Conservation (phyloP, 2,329 filamentous ascomycete genomes). For the Colletotrichum godetiae region DNA sequence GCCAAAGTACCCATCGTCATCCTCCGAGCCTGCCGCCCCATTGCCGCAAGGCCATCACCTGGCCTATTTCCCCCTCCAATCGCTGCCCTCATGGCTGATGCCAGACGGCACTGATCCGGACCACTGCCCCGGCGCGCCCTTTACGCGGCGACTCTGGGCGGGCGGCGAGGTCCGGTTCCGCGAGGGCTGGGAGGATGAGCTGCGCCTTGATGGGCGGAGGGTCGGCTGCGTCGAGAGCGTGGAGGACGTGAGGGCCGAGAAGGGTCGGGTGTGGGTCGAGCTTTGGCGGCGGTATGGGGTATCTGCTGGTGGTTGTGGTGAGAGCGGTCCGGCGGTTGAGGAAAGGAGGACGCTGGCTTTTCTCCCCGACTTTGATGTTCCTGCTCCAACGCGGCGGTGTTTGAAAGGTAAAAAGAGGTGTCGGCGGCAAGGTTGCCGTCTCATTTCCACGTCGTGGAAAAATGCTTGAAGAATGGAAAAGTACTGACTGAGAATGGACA, state of each 20-base stretch:
- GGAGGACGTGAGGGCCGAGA: conserved; percentile 47
- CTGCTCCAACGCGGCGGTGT: conserved; percentile 34
- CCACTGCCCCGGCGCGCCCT: conserved; percentile 80
- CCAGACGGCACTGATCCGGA: conserved; percentile 86
- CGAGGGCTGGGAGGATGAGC: conserved; percentile 39
- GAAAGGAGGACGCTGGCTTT: conserved; percentile 66
- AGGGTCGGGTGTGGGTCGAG: conserved; percentile 60
- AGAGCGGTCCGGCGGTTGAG: conserved; percentile 46
- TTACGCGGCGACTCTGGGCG: conserved; percentile 86
- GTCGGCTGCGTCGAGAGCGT: conserved; percentile 60
- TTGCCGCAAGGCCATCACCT: conserved; percentile 81
- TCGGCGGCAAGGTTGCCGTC: not conserved
- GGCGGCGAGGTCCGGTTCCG: conserved; percentile 77
- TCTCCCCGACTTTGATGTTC: conserved; percentile 48
- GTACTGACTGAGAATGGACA: conserved; percentile 33
- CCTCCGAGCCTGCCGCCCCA: conserved; percentile 17
- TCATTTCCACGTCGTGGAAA: not conserved
- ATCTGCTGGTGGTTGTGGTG: conserved; percentile 3
- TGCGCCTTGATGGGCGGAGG: conserved; percentile 52
- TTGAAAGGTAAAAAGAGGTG: conserved; percentile 45
- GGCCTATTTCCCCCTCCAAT: conserved; percentile 84
- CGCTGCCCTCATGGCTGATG: conserved; percentile 71
- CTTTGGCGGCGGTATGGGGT: conserved; percentile 58
- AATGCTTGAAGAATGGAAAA: not conserved
- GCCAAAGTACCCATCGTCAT: conserved; percentile 18